Conservation (phyloP, 768 basidiomycete genomes). For the Kwoniella pini region DNA sequence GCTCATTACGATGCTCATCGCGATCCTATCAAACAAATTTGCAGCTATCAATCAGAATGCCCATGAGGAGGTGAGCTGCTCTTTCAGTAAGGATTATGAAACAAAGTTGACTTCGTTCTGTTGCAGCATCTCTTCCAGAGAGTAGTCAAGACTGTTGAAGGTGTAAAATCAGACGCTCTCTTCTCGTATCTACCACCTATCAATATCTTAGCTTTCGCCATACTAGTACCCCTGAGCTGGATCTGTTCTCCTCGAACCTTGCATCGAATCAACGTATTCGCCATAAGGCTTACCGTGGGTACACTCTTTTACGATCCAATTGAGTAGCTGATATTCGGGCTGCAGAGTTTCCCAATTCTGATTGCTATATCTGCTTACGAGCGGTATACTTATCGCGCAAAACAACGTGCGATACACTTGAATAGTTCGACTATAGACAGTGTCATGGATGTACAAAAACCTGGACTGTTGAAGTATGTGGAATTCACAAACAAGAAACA, state of each 20-base stretch:
- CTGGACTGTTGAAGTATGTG: conserved; percentile 47
- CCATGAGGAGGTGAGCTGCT: conserved; percentile 60
- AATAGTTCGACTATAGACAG: conserved; percentile 25
- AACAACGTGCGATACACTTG: conserved; percentile 23
- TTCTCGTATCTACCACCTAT: conserved; percentile 86
- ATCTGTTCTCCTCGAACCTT: conserved; percentile 71
- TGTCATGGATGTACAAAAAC: conserved; percentile 23
- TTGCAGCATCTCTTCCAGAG: conserved; percentile 79
- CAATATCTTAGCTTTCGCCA: conserved; percentile 63
- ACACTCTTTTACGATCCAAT: too few relatives aligned
- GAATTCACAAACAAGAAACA: too few relatives aligned
- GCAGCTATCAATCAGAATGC: conserved; percentile 73
- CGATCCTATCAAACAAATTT: conserved; percentile 86
- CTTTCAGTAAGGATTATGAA: too few relatives aligned
- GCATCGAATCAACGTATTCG: conserved; percentile 81
- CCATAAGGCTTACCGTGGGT: conserved; percentile 81
- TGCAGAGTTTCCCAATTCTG: conserved; percentile 73
- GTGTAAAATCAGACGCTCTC: conserved; percentile 83
- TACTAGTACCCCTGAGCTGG: conserved; percentile 78
- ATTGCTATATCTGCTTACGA: conserved; percentile 77
- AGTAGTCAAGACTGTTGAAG: conserved; percentile 82
- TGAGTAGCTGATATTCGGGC: not conserved
- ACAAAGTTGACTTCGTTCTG: not conserved
- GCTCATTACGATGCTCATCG: conserved; percentile 67
- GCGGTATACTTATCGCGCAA: conserved; percentile 56